phyloP scores from a whole-genome alignment of 2,329 filamentous ascomycete species.

The Chaetomiaceae sp. region DNA sequence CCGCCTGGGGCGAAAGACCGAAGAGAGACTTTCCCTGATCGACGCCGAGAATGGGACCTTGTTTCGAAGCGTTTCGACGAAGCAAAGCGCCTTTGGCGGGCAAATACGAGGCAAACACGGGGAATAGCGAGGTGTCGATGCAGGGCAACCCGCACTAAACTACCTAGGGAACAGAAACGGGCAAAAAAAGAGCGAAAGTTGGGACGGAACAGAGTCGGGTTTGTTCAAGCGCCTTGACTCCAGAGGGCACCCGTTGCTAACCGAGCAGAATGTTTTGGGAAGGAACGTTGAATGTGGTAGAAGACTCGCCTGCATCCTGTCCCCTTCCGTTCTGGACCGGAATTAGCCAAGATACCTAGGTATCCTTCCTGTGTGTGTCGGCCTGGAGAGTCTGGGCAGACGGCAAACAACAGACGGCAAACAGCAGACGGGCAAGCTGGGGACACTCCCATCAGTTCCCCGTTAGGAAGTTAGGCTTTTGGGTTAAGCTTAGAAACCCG shows the following conservation, averaged over 20 bases:
- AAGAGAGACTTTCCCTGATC: conserved; percentile 27
- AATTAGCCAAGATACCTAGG: no score
- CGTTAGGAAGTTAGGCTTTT: neutral
- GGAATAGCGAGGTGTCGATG: neutral
- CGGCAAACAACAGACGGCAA: no score
- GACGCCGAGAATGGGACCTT: conserved; percentile 24
- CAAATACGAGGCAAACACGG: neutral
- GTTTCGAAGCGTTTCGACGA: conserved; percentile 31
- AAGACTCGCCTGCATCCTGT: no score
- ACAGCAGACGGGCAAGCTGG: no score
- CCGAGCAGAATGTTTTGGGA: no score
- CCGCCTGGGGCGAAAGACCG: neutral
- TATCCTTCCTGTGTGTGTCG: no score
- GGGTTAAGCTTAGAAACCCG: conserved; percentile 12
- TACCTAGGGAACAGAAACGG: neutral
- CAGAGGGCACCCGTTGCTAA: neutral
- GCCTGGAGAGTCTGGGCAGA: no score
- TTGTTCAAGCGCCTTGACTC: neutral
- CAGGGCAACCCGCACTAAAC: neutral
- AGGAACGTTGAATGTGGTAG: no score
- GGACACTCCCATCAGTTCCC: no score
- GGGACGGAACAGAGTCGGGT: neutral
- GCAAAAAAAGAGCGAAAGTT: neutral
- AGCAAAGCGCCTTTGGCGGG: conserved; percentile 11
- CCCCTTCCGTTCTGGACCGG: neutral